Conservation (phyloP, 495 filamentous ascomycete genomes). For the Eremomyces bilateralis region DNA sequence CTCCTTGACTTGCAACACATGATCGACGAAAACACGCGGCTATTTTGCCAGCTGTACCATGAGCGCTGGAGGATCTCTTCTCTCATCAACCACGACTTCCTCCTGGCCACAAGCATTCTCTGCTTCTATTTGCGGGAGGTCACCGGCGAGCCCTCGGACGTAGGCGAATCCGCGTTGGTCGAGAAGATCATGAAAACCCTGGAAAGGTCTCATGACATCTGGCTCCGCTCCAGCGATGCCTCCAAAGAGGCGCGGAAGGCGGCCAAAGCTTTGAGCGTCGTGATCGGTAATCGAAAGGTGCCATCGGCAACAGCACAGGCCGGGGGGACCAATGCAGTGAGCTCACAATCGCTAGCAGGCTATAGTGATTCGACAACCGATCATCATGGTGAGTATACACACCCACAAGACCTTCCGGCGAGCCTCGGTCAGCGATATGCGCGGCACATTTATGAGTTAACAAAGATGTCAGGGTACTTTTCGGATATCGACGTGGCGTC, state of each 20-base stretch:
- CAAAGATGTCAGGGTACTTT: too few relatives aligned
- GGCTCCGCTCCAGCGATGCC: conserved; percentile 7
- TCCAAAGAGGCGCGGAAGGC: conserved; percentile 7
- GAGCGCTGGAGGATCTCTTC: neutral
- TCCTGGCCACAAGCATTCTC: conserved; percentile 1
- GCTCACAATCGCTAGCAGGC: too few relatives aligned
- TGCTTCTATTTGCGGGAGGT: conserved; percentile 39
- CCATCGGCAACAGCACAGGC: too few relatives aligned
- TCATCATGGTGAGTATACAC: too few relatives aligned
- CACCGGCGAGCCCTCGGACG: conserved; percentile 2
- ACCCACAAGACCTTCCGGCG: too few relatives aligned
- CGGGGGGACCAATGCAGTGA: too few relatives aligned
- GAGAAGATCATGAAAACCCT: conserved; percentile 5
- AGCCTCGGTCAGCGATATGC: too few relatives aligned
- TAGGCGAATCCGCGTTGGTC: neutral
- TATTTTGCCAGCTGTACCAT: neutral
- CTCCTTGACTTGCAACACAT: conserved; percentile 2
- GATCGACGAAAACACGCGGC: neutral
- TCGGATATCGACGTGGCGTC: too few relatives aligned
- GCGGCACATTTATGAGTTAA: too few relatives aligned
- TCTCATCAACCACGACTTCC: conserved; percentile 1
- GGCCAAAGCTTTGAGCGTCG: conserved; percentile 6
- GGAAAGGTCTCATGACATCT: conserved; percentile 7
- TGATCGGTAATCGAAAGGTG: conserved; percentile 9
- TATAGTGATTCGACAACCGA: too few relatives aligned